Evolutionary conservation across 495 filamentous ascomycete genomes (phyloP), one percentile per base, ranked within the genome.

Genomic region (Aspergillus diversus): DNA sequence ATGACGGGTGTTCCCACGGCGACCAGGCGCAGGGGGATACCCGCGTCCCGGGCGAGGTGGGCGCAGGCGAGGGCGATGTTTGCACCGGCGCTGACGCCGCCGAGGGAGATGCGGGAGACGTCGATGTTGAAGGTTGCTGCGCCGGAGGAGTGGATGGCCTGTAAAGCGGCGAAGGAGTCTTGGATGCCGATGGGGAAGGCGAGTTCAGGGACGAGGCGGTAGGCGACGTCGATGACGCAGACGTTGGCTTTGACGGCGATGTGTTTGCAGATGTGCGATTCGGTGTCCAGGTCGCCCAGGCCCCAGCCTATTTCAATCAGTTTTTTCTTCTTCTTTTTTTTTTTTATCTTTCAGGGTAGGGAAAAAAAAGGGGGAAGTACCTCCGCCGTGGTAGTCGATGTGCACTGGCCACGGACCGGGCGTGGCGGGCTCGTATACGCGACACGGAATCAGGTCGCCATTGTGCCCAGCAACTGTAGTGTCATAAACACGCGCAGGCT

Each of bases 151-250:
- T 17, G 5, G 47, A 50, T 50, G 34, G 49, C 74, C 48, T 75
- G 60, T 12, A 83, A 48, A 0, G 77, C 77, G 0, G 77, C 75
- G 71, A 78, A 83, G 5, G 74, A 80, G 52, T 83, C 81, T 57
- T 81, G 69, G 27, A 82, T 70, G 54, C 76, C 73, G 59, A 80
- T 82, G 5, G 78, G 80, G 66, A 78, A 84, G 15, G 73, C 65
- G 16, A 69, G 57, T 65, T 84, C 81, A 21, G 82, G 80, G 5
- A 77, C 79, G 5, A 78, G 76, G n/a, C 81, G 78, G 62, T 84
- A 84, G 35, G 76, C 75, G n/a, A 84, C 77, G 55, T 84, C 82
- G 31, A 84, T 80, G 16, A 81, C 69, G 57, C 80, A 82, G 1
- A 83, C 66, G 21, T 74, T 62, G 0, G 75, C 75, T 35, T 83